These are phyloP conservation scores for Penicillium taxi DNA, from an alignment of 495 filamentous ascomycete species.

Conservation along the genomic window DNA sequence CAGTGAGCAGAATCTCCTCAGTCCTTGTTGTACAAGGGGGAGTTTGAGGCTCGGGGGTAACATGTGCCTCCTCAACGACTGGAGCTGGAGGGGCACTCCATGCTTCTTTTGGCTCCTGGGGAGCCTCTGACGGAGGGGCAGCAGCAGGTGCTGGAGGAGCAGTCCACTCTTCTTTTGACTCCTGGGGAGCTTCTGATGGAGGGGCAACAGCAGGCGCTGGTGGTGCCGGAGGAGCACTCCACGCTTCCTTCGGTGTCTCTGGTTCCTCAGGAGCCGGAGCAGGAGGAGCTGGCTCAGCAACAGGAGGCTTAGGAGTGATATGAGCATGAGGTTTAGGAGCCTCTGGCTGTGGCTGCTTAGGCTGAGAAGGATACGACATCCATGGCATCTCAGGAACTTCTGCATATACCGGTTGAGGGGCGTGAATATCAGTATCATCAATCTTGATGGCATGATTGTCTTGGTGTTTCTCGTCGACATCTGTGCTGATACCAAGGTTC, in stretches of 20 bases:
- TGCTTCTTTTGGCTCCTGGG: conserved; percentile 1
- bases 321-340: not conserved
- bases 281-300: not conserved
- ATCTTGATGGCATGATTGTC: conserved; percentile 25
- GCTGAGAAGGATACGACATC: conserved; percentile 1
- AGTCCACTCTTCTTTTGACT: not conserved
- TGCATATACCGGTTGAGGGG: not conserved
- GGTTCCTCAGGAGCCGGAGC: not conserved
- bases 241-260: no score
- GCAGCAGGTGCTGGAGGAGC: conserved; percentile 1
- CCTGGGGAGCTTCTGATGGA: not conserved
- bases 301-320: not conserved
- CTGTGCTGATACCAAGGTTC: conserved; percentile 9
- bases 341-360: not conserved
- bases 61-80: not conserved
- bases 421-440: conserved; percentile 14
- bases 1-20: conserved; percentile 24
- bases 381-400: conserved; percentile 4
- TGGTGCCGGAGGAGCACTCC: no score
- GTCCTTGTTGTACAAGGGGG: conserved; percentile 10
- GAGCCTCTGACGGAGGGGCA: not conserved
- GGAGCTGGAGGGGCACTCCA: conserved; percentile 1
- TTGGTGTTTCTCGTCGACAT: conserved; percentile 16
- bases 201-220: not conserved
- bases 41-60: not conserved